These are phyloP conservation scores for sorghum (Sorghum bicolor) DNA, from an alignment of 176 grass and related monocot genomes.

Conservation along the genomic window Sorghum_bicolor_NCBIv3 NC_012879.2:4244001-4244500, in stretches of 20 bases:
- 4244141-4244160: not conserved
- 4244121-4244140: conserved; percentile 8
- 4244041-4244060: conserved; percentile 17
- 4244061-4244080: conserved; percentile 35
- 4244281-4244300: conserved; percentile 3
- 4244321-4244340: not conserved
- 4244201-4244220: conserved; percentile 28
- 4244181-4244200: not conserved
- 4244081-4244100: not conserved
- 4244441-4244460: not conserved
- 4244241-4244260: conserved; percentile 19
- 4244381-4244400: too few relatives aligned
- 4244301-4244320: conserved; percentile 7
- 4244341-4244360: not conserved
- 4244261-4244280: not conserved
- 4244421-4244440: not conserved
- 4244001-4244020: not conserved
- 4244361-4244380: conserved; percentile 6
- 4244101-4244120: conserved; percentile 28
- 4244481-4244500: not conserved
- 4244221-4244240: not conserved
- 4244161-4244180: conserved; percentile 11
- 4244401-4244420: not conserved
- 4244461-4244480: not conserved
- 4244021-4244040: not conserved